These are phyloP conservation scores for Fusarium siculi DNA, from an alignment of 2,329 filamentous ascomycete species.

Conservation along the genomic window DNA sequence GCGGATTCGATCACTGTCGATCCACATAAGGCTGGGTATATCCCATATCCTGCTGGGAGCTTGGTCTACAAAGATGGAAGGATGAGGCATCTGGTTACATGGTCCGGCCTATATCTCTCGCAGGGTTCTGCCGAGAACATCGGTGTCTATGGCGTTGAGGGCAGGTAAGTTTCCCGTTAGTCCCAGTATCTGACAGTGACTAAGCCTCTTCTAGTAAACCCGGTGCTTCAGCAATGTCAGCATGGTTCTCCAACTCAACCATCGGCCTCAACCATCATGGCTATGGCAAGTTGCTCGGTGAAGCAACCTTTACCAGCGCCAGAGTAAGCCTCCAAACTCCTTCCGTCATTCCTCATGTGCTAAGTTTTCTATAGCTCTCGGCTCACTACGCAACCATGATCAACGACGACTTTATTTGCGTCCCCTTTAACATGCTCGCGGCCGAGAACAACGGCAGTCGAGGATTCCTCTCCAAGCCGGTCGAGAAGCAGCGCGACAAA, in stretches of 20 bases:
- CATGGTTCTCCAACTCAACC: conserved; percentile 56
- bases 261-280: conserved; percentile 55
- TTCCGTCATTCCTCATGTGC: accelerated
- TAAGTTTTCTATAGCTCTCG: conserved; percentile 45
- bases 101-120: conserved; percentile 55
- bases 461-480: conserved; percentile 34
- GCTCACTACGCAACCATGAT: conserved; percentile 55
- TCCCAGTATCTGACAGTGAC: accelerated
- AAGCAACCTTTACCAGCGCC: conserved; percentile 57
- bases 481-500: conserved; percentile 50
- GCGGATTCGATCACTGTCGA: conserved; percentile 60
- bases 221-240: conserved; percentile 56
- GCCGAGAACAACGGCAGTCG: conserved; percentile 44
- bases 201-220: conserved; percentile 49
- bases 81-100: conserved; percentile 57
- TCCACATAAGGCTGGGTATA: conserved; percentile 59
- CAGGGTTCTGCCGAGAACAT: conserved; percentile 53
- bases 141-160: conserved; percentile 57
- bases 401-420: conserved; percentile 50
- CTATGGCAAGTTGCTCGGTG: conserved; percentile 55
- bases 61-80: conserved; percentile 57
- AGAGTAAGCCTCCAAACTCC: conserved; percentile 40
- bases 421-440: conserved; percentile 56
- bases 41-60: conserved; percentile 58
- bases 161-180: conserved; percentile 44